Evolutionary conservation across 495 filamentous ascomycete genomes (phyloP), one percentile per base, ranked within the genome.

Genomic region (Elaphomyces granulatus): DNA sequence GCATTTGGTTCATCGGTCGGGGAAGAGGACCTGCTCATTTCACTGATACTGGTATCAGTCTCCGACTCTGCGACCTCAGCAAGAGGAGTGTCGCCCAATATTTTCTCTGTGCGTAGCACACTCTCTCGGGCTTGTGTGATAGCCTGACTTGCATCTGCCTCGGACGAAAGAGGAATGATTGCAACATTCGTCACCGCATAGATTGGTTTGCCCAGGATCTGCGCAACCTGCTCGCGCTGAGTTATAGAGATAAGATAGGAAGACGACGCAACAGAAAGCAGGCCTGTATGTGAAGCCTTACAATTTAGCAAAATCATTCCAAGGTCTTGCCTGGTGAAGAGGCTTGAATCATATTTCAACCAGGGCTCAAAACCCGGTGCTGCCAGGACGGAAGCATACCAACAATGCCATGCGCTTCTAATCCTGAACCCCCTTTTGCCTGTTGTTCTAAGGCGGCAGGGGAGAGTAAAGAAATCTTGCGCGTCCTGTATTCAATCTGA

Each of bases 121-220:
- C 70, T 66, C 20, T 67, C 64, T 9, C 68, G 69, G 0, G 84
- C 81, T 37, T 76, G 70, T 2, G 61, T 47, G 28, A 95, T 79
- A 3, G 84, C 78, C 10, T 68, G 68, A 44, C 66, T 66, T 3
- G 90, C 88, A 16, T 88, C 85, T 31, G 51, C 52, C 45, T 77
- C 78, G 12, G 80, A 90, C 10, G 80, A 71, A 14, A 87, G 74
- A 1, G 90, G 90, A 15, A 92, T 93, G 17, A 98, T 64, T 1
- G 86, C 79, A 20, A 98, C 79, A 45, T 87, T 83, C 40, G 78
- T 83, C 34, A 94, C 70, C 32, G 82, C 75, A 54, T 93, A 95
- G 38, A 95, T 65, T 2, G 87, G 81, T 34, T 75, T 75, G 12
- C 83, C 83, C 38, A 75, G 75, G 36, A 95, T 77, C 43, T 83